Evolutionary conservation across 371 early-diverging fungal genomes (phyloP).

Genomic region (Zychaea mexicana): DNA sequence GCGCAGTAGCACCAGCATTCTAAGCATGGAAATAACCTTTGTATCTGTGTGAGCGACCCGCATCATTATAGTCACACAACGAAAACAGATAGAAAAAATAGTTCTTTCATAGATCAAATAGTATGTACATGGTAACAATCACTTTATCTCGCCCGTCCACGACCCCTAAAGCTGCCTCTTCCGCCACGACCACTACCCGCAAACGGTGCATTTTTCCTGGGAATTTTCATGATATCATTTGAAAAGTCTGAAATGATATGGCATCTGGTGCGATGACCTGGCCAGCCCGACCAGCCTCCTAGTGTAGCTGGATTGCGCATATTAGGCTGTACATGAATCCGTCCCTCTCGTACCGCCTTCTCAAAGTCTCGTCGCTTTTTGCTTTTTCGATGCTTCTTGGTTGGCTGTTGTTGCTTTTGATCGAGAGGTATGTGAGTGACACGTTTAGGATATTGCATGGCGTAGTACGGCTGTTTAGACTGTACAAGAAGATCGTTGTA

Average conservation of each 20-base stretch:
- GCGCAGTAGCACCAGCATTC: too few species aligned
- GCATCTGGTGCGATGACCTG: constrained; percentile 35
- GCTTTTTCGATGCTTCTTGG: constrained; percentile 34
- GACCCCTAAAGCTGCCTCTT: neutral
- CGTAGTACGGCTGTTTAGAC: constrained; percentile 32
- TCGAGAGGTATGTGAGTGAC: constrained; percentile 23
- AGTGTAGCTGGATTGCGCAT: constrained; percentile 44
- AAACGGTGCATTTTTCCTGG: neutral
- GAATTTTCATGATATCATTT: constrained; percentile 4
- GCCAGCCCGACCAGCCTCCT: constrained; percentile 55
- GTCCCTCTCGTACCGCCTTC: constrained; percentile 35
- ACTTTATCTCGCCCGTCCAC: neutral
- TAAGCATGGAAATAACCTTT: too few species aligned
- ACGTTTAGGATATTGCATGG: constrained; percentile 22
- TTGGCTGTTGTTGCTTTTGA: constrained; percentile 6
- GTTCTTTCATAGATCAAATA: too few species aligned
- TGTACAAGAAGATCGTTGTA: constrained; percentile 37
- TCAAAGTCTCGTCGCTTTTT: constrained; percentile 49
- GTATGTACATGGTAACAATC: neutral
- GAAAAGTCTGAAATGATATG: constrained; percentile 28
- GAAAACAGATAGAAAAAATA: neutral
- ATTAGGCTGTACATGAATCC: constrained; percentile 24
- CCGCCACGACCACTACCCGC: constrained; percentile 1
- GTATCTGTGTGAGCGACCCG: too few species aligned
- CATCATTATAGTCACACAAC: too few species aligned